Base-by-base conservation (phyloP, 306 rosid species). In the Dryas alaskensis region DNA sequence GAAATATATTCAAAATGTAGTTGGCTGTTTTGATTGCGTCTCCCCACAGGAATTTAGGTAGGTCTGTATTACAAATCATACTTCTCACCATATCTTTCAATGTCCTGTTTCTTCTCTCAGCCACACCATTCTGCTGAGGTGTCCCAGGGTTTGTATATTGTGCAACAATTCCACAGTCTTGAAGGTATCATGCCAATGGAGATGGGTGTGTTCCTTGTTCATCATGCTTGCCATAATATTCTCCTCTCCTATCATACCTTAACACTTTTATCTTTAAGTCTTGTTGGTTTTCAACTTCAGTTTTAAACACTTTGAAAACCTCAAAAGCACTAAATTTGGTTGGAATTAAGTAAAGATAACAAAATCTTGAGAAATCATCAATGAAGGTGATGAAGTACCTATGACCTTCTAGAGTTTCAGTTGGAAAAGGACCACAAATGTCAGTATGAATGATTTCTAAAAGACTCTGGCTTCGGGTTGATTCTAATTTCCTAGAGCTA, bases 371-470 rank as follows among this genome's bases (percentile, higher is more conserved):
- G 4, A 13, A 19, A 25, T 71, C 42, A 12, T 55, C 22, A 1
- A 55, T 55, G 25, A 70, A 70, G 1, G 75, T 17, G 4, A 55
- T 16, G n/a, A 70, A 70, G 16, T 54, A 70, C 13, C 19, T 42
- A 7, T 67, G 17, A 6, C 60, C 47, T 2, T 17, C 19, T 0
- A 3, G 0, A 11, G 48, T n/a, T 4, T 7, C 17, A 42, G 39
- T 27, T 50, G 48, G 10, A 17, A 51, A n/a, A 10, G 60, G 47
- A 3, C 60, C 75, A 43, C 53, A 71, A 4, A 55, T 54, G 14
- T 71, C 25, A 4, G 22, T 37, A 7, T 43, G 40, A 2, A 71
- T 12, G 5, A 55, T 3, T 7, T 62, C 48, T 7, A 62, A 0
- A 7, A 44, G 7, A 6, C 47, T 2, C 19, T 12, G 14, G 13